Percentiles rank a stretch among this genome's conserved stretches.
Evolutionary conservation across 352 stramenopile genomes (phyloP).

Genomic region (Globisporangium recalcitrans): DNA sequence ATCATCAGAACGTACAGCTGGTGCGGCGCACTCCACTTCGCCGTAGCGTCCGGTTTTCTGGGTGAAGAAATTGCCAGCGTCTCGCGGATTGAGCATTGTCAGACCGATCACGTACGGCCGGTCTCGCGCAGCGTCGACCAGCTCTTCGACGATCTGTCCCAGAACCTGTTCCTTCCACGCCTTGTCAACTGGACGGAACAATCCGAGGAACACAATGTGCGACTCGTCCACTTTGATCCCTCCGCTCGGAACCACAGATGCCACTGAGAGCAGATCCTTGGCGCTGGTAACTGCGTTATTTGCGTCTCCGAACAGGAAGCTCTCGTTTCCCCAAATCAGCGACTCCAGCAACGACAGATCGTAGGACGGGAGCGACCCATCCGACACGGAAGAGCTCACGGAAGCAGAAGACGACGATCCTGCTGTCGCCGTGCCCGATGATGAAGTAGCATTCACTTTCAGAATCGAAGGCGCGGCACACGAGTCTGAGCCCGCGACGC

Average conservation of each 20-base stretch:
- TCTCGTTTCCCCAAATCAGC: slow-evolving; percentile 69
- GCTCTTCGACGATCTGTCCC: slow-evolving; percentile 56
- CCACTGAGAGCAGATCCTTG: slow-evolving; percentile 23
- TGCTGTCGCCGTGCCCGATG: slow-evolving; percentile 14
- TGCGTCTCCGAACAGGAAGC: slow-evolving; percentile 38
- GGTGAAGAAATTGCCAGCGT: slow-evolving; percentile 60
- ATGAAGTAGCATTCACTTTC: slow-evolving; percentile 26
- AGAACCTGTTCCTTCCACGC: slow-evolving; percentile 44
- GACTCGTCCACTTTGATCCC: slow-evolving; percentile 41
- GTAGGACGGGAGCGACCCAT: slow-evolving; percentile 46
- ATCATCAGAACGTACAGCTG: slow-evolving; percentile 34
- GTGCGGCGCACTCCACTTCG: slow-evolving; percentile 65
- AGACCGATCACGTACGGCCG: slow-evolving; percentile 55
- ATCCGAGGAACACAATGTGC: slow-evolving; percentile 44
- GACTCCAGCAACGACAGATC: slow-evolving; percentile 68
- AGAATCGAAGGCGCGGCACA: slow-evolving; percentile 49
- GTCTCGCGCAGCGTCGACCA: slow-evolving; percentile 41
- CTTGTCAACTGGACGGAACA: slow-evolving; percentile 59
- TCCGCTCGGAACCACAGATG: slow-evolving; percentile 36
- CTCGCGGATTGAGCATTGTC: slow-evolving; percentile 47
- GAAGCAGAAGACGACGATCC: slow-evolving; percentile 19
- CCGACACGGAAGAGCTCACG: slow-evolving; percentile 17
- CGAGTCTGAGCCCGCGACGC: slow-evolving; percentile 25
- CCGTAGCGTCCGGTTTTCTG: slow-evolving; percentile 66
- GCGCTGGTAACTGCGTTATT: slow-evolving; percentile 20